Evolutionary conservation across 2,329 filamentous ascomycete genomes (phyloP).

Genomic region (Elsinoe perseae): DNA sequence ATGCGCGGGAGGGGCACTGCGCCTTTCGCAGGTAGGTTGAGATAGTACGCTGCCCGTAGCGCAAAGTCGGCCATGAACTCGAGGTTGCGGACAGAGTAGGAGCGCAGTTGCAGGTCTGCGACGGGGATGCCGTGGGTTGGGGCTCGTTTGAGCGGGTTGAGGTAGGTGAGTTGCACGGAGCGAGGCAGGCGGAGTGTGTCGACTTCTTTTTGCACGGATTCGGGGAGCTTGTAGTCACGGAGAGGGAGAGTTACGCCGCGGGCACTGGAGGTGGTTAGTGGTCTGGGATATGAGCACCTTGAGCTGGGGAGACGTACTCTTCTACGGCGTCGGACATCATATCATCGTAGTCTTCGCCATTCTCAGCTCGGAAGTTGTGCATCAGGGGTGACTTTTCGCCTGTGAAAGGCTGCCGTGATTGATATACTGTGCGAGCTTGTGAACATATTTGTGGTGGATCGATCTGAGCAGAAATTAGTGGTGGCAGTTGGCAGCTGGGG

Average conservation of each 20-base stretch:
- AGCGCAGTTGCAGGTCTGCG: constrained; percentile 87
- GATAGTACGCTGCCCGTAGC: constrained; percentile 87
- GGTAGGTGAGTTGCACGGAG: constrained; percentile 75
- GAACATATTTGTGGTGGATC: constrained; percentile 17
- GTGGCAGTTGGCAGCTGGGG: no score
- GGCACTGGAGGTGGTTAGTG: constrained; percentile 19
- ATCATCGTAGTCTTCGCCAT: constrained; percentile 18
- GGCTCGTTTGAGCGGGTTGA: constrained; percentile 71
- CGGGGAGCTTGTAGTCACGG: constrained; percentile 18
- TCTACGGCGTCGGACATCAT: constrained; percentile 17
- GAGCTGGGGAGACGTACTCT: constrained; percentile 12
- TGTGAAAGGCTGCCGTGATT: constrained; percentile 20
- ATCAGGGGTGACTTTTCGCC: constrained; percentile 16
- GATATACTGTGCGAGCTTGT: constrained; percentile 17
- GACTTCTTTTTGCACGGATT: constrained; percentile 24
- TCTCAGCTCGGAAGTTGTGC: constrained; percentile 16
- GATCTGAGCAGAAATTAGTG: constrained; percentile 15
- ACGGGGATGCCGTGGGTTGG: constrained; percentile 70
- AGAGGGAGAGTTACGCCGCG: constrained; percentile 19
- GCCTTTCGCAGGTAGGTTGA: constrained; percentile 75
- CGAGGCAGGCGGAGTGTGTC: constrained; percentile 56
- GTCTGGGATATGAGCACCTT: constrained; percentile 14
- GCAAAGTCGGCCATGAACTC: constrained; percentile 95
- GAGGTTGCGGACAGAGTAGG: constrained; percentile 80
- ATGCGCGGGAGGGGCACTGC: constrained; percentile 80